phyloP scores from a whole-genome alignment of 2,329 filamentous ascomycete species.

The Botryotinia convoluta region DNA sequence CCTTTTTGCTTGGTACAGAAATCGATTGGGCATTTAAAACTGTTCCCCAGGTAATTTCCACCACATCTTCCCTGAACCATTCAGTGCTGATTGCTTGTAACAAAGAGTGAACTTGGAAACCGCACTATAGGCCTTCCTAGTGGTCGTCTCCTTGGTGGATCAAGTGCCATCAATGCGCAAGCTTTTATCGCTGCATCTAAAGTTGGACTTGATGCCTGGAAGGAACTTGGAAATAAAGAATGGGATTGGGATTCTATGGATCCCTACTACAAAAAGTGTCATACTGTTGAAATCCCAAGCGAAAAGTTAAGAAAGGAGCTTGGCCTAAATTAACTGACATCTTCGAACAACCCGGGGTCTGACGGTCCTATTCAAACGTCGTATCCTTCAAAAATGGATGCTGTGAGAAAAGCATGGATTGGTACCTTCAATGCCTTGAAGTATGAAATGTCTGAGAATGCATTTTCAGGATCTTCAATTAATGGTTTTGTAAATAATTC shows the following conservation, averaged over 20 bases:
- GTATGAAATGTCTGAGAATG: not conserved
- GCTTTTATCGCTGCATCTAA: conserved; percentile 27
- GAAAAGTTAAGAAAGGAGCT: not conserved
- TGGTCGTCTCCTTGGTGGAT: conserved; percentile 41
- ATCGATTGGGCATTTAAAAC: conserved; percentile 45
- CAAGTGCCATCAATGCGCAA: conserved; percentile 37
- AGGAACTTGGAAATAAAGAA: conserved; percentile 43
- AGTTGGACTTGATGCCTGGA: conserved; percentile 42
- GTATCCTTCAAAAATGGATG: not conserved
- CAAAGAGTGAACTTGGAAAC: conserved; percentile 18
- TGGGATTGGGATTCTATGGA: conserved; percentile 38
- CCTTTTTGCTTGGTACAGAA: conserved; percentile 33
- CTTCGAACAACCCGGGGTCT: not conserved
- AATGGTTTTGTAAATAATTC: not conserved
- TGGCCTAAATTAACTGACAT: not conserved
- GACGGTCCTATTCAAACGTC: conserved; percentile 8
- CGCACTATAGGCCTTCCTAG: conserved; percentile 31
- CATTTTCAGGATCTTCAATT: not conserved
- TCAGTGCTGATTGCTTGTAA: conserved; percentile 16
- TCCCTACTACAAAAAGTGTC: conserved; percentile 43
- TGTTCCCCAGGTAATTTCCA: conserved; percentile 38
- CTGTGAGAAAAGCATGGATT: not conserved
- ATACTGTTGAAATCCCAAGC: conserved; percentile 18
- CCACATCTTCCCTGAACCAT: not conserved
- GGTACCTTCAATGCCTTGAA: not conserved